Percentiles rank a stretch among this genome's conserved stretches.
Evolutionary conservation across 768 basidiomycete species (phyloP).

Genomic region (Trichaptum fuscoviolaceum): DNA sequence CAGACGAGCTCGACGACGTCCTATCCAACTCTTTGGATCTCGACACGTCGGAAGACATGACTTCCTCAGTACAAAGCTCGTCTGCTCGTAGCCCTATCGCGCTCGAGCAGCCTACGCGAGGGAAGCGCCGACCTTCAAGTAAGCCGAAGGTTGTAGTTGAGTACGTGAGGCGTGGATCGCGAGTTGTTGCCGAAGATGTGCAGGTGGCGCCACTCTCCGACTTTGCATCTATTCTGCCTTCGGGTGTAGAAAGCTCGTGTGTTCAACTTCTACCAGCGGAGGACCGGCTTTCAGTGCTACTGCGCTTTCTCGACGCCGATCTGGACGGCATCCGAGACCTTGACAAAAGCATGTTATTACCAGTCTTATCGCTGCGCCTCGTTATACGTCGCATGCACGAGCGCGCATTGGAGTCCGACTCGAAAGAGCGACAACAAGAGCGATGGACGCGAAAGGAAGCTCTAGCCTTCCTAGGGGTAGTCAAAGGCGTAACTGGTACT

Average conservation of each 20-base stretch:
- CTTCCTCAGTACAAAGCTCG: neutral
- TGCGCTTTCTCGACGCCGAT: constrained; percentile 54
- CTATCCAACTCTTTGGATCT: neutral
- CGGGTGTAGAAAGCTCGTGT: constrained; percentile 29
- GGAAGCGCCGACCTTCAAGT: constrained; percentile 11
- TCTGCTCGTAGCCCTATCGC: neutral
- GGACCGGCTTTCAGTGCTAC: constrained; percentile 49
- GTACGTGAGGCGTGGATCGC: constrained; percentile 64
- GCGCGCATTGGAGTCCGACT: constrained; percentile 45
- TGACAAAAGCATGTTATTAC: constrained; percentile 39
- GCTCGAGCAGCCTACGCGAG: constrained; percentile 1
- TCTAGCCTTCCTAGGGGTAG: constrained; percentile 42
- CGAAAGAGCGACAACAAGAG: constrained; percentile 58
- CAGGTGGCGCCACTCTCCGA: constrained; percentile 42
- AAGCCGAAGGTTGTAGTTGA: constrained; percentile 37
- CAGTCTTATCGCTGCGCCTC: constrained; percentile 60
- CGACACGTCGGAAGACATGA: constrained; percentile 6
- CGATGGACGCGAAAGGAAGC: constrained; percentile 67
- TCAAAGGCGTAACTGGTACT: constrained; percentile 16
- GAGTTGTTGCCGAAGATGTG: constrained; percentile 57
- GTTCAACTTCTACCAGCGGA: constrained; percentile 45
- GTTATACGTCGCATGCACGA: constrained; percentile 44
- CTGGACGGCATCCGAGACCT: constrained; percentile 40
- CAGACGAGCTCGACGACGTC: constrained; percentile 21
- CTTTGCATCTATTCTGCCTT: constrained; percentile 24